Evolutionary conservation across 306 rosid species (phyloP).

Genomic region (Casuarina glauca): DNA sequence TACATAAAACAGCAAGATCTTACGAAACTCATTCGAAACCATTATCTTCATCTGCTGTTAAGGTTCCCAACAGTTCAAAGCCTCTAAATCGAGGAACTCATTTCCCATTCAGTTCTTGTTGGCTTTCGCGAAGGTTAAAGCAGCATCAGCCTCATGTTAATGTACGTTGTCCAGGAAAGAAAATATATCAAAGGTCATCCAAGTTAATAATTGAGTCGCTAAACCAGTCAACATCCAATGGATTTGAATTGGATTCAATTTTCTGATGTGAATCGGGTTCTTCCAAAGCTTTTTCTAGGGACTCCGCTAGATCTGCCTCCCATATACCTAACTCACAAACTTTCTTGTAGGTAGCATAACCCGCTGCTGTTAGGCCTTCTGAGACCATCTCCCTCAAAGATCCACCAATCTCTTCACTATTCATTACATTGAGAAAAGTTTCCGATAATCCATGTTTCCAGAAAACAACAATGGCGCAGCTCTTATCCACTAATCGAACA

Average conservation of each 20-base stretch:
- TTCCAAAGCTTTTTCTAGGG: conserved; percentile 53
- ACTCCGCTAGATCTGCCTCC: conserved; percentile 68
- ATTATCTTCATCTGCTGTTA: neutral
- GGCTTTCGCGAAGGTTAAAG: neutral
- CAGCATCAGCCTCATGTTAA: neutral
- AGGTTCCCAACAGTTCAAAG: neutral
- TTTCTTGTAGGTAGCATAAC: conserved; percentile 57
- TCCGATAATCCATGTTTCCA: conserved; percentile 55
- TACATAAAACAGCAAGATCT: neutral
- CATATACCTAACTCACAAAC: conserved; percentile 56
- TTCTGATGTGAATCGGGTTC: conserved; percentile 23
- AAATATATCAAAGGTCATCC: conserved; percentile 48
- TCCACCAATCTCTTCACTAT: conserved; percentile 42
- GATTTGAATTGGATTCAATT: conserved; percentile 30
- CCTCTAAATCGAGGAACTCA: neutral
- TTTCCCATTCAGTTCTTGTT: neutral
- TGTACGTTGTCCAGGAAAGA: conserved; percentile 13
- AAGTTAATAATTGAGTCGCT: conserved; percentile 51
- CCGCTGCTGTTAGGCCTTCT: conserved; percentile 60
- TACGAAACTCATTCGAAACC: neutral
- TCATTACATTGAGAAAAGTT: conserved; percentile 45
- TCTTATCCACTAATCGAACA: conserved; percentile 65
- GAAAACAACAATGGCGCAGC: conserved; percentile 77
- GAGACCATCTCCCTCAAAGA: conserved; percentile 57
- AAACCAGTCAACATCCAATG: conserved; percentile 46